Conservation (phyloP, 345 rosid genomes). For the Hypericum perforatum region DNA sequence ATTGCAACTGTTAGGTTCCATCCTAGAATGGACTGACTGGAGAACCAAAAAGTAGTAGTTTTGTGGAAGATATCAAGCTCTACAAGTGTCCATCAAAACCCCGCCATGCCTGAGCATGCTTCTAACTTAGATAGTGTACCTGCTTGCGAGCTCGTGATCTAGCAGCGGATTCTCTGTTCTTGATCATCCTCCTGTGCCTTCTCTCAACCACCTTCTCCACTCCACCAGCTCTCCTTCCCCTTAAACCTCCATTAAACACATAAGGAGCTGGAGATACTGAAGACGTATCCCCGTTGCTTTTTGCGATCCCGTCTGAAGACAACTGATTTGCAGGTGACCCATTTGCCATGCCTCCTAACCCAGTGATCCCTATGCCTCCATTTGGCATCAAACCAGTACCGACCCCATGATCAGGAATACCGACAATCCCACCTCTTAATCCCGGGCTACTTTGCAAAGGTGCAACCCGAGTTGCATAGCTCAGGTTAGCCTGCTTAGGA, state of each 20-base stretch:
- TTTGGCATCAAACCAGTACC: constrained; percentile 37
- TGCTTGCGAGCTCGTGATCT: constrained; percentile 98
- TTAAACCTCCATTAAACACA: constrained; percentile 54
- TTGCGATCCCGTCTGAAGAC: constrained; percentile 70
- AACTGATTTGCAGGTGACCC: constrained; percentile 64
- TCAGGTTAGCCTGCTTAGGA: constrained; percentile 46
- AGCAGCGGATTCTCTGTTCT: constrained; percentile 98
- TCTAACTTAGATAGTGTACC: constrained; percentile 40
- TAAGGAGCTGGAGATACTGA: constrained; percentile 75
- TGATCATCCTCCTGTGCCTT: constrained; percentile 97
- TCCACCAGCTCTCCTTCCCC: constrained; percentile 59
- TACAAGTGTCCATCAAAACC: too few species aligned
- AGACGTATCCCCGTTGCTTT: constrained; percentile 69
- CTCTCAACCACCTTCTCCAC: constrained; percentile 95
- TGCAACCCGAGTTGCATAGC: constrained; percentile 36
- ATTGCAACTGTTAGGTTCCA: too few species aligned
- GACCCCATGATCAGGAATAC: constrained; percentile 42
- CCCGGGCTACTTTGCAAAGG: constrained; percentile 45
- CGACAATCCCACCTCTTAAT: constrained; percentile 47
- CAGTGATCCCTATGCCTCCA: constrained; percentile 56
- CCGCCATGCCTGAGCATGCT: too few species aligned
- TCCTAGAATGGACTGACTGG: too few species aligned
- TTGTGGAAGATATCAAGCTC: too few species aligned
- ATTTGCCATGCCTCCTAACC: constrained; percentile 39
- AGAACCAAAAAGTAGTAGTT: too few species aligned